Conservation (phyloP, 1,139 yeast species). For the Lodderomyces beijingensis region DNA sequence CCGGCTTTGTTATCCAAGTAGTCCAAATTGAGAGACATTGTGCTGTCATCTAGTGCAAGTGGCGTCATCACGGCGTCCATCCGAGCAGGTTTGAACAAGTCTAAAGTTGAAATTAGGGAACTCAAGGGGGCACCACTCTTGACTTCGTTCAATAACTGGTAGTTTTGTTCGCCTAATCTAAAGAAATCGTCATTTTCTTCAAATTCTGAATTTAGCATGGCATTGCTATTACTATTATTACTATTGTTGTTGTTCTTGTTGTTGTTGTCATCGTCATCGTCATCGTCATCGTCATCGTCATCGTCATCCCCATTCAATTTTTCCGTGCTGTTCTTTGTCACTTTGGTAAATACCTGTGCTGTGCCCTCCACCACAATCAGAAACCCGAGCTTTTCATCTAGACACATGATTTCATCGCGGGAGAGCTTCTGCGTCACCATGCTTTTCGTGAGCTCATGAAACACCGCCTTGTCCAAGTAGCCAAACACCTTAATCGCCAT, state of each 20-base stretch:
- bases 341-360: slow-evolving; percentile 70
- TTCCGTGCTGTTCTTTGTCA: slow-evolving; percentile 19
- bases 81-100: slow-evolving; percentile 38
- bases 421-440: slow-evolving; percentile 86
- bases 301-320: not conserved
- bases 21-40: slow-evolving; percentile 9
- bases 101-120: slow-evolving; percentile 74
- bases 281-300: slow-evolving; percentile 3
- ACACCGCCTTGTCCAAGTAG: slow-evolving; percentile 82
- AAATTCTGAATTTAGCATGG: not conserved
- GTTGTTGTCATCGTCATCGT: not conserved
- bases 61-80: slow-evolving; percentile 6
- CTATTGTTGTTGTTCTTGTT: not conserved
- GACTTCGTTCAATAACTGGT: slow-evolving; percentile 78
- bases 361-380: slow-evolving; percentile 93
- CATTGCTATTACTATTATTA: not conserved
- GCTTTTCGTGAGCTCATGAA: slow-evolving; percentile 86
- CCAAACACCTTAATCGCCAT: slow-evolving; percentile 94
- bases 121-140: slow-evolving; percentile 84
- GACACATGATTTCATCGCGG: slow-evolving; percentile 67
- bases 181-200: slow-evolving; percentile 22
- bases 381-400: slow-evolving; percentile 78
- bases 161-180: slow-evolving; percentile 45
- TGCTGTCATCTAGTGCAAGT: slow-evolving; percentile 6
- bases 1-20: slow-evolving; percentile 5